Percentiles rank a stretch among this genome's conserved stretches.
Conservation (phyloP, 108 stramenopile species). For the Pseudonitzschia delicatissima region DNA sequence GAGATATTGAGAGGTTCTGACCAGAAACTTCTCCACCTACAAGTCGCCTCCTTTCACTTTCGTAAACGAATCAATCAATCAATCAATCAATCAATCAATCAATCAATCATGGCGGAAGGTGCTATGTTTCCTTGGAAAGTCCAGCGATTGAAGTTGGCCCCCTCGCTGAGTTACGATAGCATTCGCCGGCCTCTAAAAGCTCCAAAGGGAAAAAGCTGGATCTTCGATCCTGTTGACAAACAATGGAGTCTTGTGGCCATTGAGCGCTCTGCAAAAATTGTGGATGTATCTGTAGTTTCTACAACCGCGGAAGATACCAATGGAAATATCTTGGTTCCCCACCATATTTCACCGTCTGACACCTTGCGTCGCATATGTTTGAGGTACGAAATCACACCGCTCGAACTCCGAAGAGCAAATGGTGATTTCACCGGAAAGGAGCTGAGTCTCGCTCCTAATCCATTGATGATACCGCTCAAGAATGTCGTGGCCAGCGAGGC, state of each 20-base stretch:
- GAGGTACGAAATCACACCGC: constrained; percentile 51
- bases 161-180: constrained; percentile 32
- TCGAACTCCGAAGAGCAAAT: constrained; percentile 54
- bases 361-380: constrained; percentile 68
- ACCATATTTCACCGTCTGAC: constrained; percentile 41
- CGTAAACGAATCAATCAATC: too few relatives aligned
- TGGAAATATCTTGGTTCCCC: constrained; percentile 22
- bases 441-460: constrained; percentile 47
- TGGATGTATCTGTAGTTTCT: background rate
- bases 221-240: constrained; percentile 27
- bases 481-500: constrained; percentile 1
- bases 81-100: too few relatives aligned
- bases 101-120: constrained; percentile 50
- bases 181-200: constrained; percentile 44
- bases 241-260: constrained; percentile 44
- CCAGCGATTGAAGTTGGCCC: constrained; percentile 39
- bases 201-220: constrained; percentile 51
- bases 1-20: too few relatives aligned
- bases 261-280: background rate
- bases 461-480: constrained; percentile 43
- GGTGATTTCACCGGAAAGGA: constrained; percentile 51
- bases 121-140: constrained; percentile 53
- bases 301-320: too few relatives aligned
- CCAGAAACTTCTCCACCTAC: too few relatives aligned
- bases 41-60: too few relatives aligned